Conservation (phyloP, 345 rosid species). For the Laguncularia racemosa region DNA sequence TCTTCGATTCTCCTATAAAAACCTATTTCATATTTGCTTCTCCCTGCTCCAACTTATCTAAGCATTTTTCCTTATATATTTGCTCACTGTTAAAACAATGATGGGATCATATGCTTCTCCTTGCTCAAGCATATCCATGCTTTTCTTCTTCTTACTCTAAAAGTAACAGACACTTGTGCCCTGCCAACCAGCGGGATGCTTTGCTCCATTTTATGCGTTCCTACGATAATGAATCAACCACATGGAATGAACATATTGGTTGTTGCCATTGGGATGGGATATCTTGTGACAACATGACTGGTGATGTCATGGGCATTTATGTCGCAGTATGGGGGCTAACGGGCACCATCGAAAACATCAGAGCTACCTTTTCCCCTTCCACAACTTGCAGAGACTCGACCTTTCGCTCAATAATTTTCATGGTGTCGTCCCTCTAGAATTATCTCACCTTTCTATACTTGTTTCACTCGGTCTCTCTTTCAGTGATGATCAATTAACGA, state of each 20-base stretch:
- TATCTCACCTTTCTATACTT: conserved; percentile 9
- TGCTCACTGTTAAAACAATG: too few species aligned
- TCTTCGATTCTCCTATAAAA: too few species aligned
- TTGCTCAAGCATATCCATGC: background rate
- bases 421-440: conserved; percentile 2
- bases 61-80: too few species aligned
- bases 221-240: background rate
- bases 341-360: conserved; percentile 1
- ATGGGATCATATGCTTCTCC: background rate
- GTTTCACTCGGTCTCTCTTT: conserved; percentile 5
- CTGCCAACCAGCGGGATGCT: conserved; percentile 1
- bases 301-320: conserved; percentile 18
- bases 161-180: background rate
- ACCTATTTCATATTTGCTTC: too few species aligned
- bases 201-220: conserved; percentile 3
- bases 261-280: conserved; percentile 27
- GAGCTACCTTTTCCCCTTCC: conserved; percentile 4
- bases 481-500: too few species aligned
- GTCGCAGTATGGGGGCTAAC: conserved; percentile 9
- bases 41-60: too few species aligned
- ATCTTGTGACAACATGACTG: conserved; percentile 1
- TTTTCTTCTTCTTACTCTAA: background rate
- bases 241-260: conserved; percentile 4
- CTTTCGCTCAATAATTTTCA: background rate
- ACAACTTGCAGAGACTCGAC: background rate